Evolutionary conservation across 192 early-diverging fungal species (phyloP).

Genomic region (Dissophora globulifera): DNA sequence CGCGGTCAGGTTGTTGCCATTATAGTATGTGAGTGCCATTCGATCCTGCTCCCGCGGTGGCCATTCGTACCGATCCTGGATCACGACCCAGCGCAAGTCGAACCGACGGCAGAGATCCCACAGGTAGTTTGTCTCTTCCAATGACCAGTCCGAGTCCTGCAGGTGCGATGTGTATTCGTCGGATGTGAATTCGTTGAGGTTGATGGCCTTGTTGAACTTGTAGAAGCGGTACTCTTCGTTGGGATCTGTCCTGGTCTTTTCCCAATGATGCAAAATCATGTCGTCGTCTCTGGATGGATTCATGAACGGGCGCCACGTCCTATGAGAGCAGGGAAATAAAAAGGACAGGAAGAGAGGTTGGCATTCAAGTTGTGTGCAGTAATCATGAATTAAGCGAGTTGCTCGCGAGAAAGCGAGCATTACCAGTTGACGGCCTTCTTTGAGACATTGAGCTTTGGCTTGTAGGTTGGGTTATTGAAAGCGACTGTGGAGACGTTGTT

Average conservation of each 20-base stretch:
- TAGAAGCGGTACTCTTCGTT: slow-evolving; percentile 77
- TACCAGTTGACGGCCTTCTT: slow-evolving; percentile 76
- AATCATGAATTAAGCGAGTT: too few relatives aligned
- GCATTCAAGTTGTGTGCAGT: too few relatives aligned
- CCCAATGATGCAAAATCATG: slow-evolving; percentile 83
- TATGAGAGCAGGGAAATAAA: slow-evolving; percentile 9
- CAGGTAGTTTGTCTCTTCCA: slow-evolving; percentile 88
- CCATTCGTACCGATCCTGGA: slow-evolving; percentile 85
- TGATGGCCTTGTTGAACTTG: slow-evolving; percentile 78
- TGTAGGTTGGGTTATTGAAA: slow-evolving; percentile 68
- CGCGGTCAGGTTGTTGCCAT: slow-evolving; percentile 9
- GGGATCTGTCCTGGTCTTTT: slow-evolving; percentile 73
- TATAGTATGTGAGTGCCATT: slow-evolving; percentile 30
- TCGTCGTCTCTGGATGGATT: slow-evolving; percentile 83
- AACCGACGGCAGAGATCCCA: slow-evolving; percentile 76
- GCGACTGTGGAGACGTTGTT: slow-evolving; percentile 72
- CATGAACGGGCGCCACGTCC: slow-evolving; percentile 74
- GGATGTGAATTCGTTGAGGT: slow-evolving; percentile 78
- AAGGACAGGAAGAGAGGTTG: neutral
- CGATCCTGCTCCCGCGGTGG: slow-evolving; percentile 47
- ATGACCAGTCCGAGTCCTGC: slow-evolving; percentile 80
- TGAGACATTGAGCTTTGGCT: slow-evolving; percentile 78
- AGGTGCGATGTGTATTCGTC: slow-evolving; percentile 87
- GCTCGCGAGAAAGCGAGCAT: neutral
- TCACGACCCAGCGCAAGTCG: slow-evolving; percentile 87